Conservation (phyloP, 805 yeast genomes). For the Barnettozyma botsteinii region DNA sequence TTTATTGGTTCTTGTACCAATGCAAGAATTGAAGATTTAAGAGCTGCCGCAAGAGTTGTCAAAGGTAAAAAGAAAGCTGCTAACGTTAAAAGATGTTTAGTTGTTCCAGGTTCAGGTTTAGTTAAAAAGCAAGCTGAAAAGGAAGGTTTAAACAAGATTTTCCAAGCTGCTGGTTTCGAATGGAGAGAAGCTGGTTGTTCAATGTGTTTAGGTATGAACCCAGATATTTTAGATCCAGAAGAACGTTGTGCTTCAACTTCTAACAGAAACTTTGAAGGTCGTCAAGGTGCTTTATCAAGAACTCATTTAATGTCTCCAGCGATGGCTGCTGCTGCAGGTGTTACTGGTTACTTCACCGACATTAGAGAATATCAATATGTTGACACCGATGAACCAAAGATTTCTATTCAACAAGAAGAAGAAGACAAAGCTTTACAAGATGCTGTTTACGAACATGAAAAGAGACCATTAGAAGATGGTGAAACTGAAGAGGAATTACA, state of each 20-base stretch:
- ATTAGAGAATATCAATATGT: constrained; percentile 74
- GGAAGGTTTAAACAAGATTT: constrained; percentile 91
- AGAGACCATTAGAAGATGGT: constrained; percentile 50
- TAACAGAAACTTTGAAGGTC: constrained; percentile 97
- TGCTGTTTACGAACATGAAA: constrained; percentile 68
- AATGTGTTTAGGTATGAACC: constrained; percentile 99
- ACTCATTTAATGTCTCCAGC: constrained; percentile 98
- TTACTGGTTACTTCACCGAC: constrained; percentile 84
- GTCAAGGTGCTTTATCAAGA: constrained; percentile 95
- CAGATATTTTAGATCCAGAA: constrained; percentile 89
- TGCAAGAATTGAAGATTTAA: constrained; percentile 93
- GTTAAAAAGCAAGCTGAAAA: constrained; percentile 90
- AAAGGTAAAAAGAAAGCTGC: constrained; percentile 84
- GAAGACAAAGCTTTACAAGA: constrained; percentile 58
- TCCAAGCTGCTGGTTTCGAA: constrained; percentile 88
- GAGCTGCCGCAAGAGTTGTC: constrained; percentile 92
- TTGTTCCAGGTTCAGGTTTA: constrained; percentile 97
- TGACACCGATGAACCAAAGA: constrained; percentile 53
- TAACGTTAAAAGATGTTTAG: constrained; percentile 74
- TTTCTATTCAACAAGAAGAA: constrained; percentile 40
- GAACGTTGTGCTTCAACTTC: constrained; percentile 99
- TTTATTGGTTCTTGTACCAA: constrained; percentile 98
- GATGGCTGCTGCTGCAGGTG: constrained; percentile 99
- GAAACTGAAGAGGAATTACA: constrained; percentile 42
- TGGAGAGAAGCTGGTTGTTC: constrained; percentile 99